These are phyloP conservation scores for Venturia aucupariae DNA, from an alignment of 2,329 filamentous ascomycete genomes.

Conservation along the genomic window DNA sequence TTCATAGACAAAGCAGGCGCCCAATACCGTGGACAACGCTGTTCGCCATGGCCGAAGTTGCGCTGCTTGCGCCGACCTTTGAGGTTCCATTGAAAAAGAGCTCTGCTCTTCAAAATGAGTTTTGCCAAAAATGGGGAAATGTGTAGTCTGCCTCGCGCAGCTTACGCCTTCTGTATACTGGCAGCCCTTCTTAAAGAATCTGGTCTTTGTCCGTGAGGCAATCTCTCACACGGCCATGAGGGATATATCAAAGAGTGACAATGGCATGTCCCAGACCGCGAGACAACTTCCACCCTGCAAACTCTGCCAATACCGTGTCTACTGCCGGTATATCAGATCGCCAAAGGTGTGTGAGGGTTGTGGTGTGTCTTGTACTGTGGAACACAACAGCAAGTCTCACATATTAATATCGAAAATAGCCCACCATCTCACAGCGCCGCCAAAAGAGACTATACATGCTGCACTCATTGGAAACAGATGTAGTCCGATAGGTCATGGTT, in stretches of 20 bases:
- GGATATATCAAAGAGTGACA: no score
- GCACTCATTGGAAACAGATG: background rate
- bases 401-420: background rate
- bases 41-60: background rate
- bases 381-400: background rate
- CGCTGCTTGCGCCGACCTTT: background rate
- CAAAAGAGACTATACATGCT: background rate
- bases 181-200: background rate
- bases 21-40: background rate
- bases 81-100: background rate
- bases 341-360: background rate
- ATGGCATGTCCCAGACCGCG: no score
- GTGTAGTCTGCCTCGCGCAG: background rate
- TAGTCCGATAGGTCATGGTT: background rate
- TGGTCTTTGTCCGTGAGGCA: no score
- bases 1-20: background rate
- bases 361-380: background rate
- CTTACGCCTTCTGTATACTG: background rate
- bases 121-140: background rate
- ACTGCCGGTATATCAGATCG: no score
- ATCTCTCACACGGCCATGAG: no score
- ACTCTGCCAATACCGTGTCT: no score
- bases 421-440: background rate
- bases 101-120: background rate
- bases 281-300: no score